Percentiles rank a stretch among this genome's conserved stretches.
Conservation (phyloP, 2,329 filamentous ascomycete genomes). For the Didymella exigua region DNA sequence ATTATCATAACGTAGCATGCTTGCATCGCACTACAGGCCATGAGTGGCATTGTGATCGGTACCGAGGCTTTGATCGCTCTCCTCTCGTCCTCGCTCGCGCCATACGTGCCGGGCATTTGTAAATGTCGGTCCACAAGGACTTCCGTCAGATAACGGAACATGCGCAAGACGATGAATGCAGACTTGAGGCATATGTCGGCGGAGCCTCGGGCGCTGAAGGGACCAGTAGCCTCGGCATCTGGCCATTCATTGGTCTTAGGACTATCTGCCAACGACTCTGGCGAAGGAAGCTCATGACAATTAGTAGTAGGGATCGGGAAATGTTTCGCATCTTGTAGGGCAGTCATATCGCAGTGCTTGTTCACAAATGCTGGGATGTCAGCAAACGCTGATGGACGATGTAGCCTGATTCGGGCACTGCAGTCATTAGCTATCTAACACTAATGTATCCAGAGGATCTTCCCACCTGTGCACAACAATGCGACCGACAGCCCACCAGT, state of each 20-base stretch:
- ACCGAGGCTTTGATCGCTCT: not conserved
- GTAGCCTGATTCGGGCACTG: slow-evolving; percentile 13
- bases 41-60: slow-evolving; percentile 7
- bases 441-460: not conserved
- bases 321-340: slow-evolving; percentile 3
- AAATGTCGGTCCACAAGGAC: not conserved
- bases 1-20: slow-evolving; percentile 16
- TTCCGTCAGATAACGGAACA: slow-evolving; percentile 14
- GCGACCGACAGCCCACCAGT: slow-evolving; percentile 10
- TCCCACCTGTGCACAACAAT: slow-evolving; percentile 13
- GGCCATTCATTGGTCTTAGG: not conserved
- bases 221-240: not conserved
- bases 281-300: slow-evolving; percentile 6
- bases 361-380: slow-evolving; percentile 15
- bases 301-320: not conserved
- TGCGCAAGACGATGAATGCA: slow-evolving; percentile 5
- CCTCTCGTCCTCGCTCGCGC: not conserved
- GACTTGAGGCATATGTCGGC: slow-evolving; percentile 13
- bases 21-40: slow-evolving; percentile 14
- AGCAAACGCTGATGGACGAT: slow-evolving; percentile 7
- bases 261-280: slow-evolving; percentile 10
- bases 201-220: slow-evolving; percentile 1
- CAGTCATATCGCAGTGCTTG: slow-evolving; percentile 14
- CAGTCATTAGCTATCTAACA: not conserved
- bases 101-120: not conserved